These are phyloP conservation scores for Fusarium albosuccineum DNA, from an alignment of 2,329 filamentous ascomycete genomes.

Conservation along the genomic window DNA sequence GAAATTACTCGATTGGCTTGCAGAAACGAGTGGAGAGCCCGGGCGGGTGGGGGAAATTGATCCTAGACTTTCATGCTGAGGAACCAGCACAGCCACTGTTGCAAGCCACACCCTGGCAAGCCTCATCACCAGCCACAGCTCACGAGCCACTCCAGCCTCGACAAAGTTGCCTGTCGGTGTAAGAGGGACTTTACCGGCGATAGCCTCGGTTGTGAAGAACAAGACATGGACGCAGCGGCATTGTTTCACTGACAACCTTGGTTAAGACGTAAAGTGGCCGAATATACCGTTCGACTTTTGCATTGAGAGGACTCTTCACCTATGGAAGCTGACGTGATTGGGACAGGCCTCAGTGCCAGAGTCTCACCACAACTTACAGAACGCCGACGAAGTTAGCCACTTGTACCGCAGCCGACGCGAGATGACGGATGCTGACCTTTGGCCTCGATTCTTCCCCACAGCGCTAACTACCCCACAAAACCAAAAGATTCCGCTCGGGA, in stretches of 20 bases:
- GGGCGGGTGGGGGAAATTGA: not conserved
- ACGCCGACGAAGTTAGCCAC: conserved; percentile 1
- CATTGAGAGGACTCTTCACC: not conserved
- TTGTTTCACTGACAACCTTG: conserved; percentile 4
- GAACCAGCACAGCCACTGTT: conserved; percentile 8
- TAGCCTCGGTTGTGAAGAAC: conserved; percentile 3
- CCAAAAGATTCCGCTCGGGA: conserved; percentile 11
- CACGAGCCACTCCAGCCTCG: not conserved
- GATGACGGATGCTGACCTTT: conserved; percentile 2
- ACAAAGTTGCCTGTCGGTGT: not conserved
- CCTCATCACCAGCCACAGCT: not conserved
- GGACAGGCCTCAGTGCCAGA: not conserved
- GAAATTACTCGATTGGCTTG: conserved; percentile 18
- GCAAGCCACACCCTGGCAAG: conserved; percentile 15
- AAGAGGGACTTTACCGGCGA: conserved; percentile 5
- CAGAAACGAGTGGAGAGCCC: conserved; percentile 31
- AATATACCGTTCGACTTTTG: conserved; percentile 6
- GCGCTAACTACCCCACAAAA: conserved; percentile 31
- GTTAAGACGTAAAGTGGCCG: not conserved
- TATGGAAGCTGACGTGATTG: conserved; percentile 1
- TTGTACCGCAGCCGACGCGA: conserved; percentile 4
- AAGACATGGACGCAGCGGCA: not conserved
- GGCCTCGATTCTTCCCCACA: conserved; percentile 28
- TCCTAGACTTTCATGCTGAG: not conserved
- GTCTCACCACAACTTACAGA: not conserved